Evolutionary conservation across 78 protist genomes (phyloP).

Genomic region (Cavenderia fasciculata): DNA sequence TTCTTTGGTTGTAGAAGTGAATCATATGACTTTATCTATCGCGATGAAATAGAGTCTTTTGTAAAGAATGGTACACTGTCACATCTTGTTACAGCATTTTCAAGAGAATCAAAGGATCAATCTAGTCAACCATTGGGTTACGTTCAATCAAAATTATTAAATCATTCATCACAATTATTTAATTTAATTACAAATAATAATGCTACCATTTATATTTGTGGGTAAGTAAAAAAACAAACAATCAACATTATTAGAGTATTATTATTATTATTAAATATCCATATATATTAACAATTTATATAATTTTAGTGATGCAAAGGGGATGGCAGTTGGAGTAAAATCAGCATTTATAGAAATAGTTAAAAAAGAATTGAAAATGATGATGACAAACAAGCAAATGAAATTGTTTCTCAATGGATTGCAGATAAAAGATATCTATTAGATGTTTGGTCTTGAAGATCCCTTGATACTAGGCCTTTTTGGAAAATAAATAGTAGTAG

Average conservation of each 20-base stretch:
- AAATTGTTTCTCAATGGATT: constrained; percentile 12
- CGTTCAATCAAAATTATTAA: constrained; percentile 83
- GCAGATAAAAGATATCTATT: constrained; percentile 63
- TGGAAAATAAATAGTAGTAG: too few relatives aligned
- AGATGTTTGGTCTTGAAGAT: constrained; percentile 65
- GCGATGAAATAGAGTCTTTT: constrained; percentile 52
- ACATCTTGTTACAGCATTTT: constrained; percentile 69
- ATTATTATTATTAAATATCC: background rate
- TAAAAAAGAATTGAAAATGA: constrained; percentile 16
- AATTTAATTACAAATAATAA: constrained; percentile 50
- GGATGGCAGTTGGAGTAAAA: constrained; percentile 65
- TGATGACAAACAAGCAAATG: constrained; percentile 30
- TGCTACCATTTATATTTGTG: constrained; percentile 52
- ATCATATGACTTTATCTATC: constrained; percentile 86
- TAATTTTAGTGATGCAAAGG: constrained; percentile 45
- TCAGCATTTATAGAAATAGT: constrained; percentile 40
- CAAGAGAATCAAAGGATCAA: constrained; percentile 30
- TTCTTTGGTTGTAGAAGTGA: constrained; percentile 95
- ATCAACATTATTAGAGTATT: background rate
- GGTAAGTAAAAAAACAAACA: background rate
- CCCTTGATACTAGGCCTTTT: too few relatives aligned
- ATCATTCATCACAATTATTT: constrained; percentile 47
- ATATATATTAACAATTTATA: too few relatives aligned
- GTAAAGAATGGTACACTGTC: constrained; percentile 48
- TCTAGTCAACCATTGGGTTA: constrained; percentile 48